Evolutionary conservation across 257 asterid genomes (phyloP), one percentile per base, ranked within the genome.

Genomic region (Nicotiana obtusifolia): DNA sequence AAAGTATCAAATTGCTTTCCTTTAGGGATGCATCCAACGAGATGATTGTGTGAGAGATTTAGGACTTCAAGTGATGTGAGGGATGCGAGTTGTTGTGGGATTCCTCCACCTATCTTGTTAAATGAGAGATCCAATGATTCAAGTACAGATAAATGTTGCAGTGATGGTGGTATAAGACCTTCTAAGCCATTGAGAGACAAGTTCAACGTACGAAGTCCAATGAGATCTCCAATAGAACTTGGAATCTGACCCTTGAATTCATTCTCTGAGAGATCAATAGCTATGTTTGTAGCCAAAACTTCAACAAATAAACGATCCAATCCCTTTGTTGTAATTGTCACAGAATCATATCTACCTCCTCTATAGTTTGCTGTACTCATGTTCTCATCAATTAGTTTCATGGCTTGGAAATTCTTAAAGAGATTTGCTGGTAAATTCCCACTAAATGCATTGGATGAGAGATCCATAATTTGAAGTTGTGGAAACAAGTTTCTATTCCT

Each of bases 231-330:
- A 15, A 80, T 14, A 14, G 26, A 9, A 6, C 9, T 5, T 62
- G 77, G 77, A 65, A 80, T 80, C 0, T 5, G 1, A 17, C 83
- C 83, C 2, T 19, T 22, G 44, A 80, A 80, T 22, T 13, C 26
- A 26, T 80, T 80, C 47, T 8, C 44, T 19, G 83, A 80, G 65
- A 80, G 41, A 80, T 80, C 77, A n/a, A 80, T 44, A 5, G n/a
- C n/a, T n/a, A n/a, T n/a, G n/a, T n/a, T n/a, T n/a, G n/a, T n/a
- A n/a, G n/a, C n/a, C n/a, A n/a, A n/a, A n/a, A n/a, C n/a, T n/a
- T n/a, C n/a, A n/a, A n/a, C n/a, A n/a, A n/a, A n/a, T n/a, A n/a
- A n/a, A n/a, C n/a, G n/a, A n/a, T n/a, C n/a, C 0, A 5, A 14
- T 20, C 59, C 78, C 19, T 71, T 71, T 20, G 78, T 71, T 19